Base-by-base conservation (phyloP, 345 rosid genomes). In the Conringia planisiliqua region DNA sequence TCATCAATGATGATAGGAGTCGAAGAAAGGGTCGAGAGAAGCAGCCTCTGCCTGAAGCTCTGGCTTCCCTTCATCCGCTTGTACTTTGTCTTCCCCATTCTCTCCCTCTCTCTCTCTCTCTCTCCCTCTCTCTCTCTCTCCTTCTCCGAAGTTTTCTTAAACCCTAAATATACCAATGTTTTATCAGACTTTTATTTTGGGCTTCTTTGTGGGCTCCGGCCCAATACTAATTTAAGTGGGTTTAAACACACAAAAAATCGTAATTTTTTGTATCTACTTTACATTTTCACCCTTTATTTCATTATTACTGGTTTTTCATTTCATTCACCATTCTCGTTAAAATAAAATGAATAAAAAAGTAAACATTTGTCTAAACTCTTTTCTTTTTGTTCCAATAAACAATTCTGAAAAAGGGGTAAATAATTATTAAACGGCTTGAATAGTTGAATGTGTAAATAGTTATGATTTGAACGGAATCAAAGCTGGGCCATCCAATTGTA, bases 21-120 rank as follows among this genome's bases (percentile, higher is more conserved):
- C 10, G 85, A 78, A 6, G 89, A 84, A 56, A 92, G 89, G 1
- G 93, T 89, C 11, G 99, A 70, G 36, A 92, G 80, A 7, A 92
- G 83, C n/a, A 92, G 77, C 62, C 93, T 84, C 69, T 85, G 97
- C 70, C 99, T 83, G 12, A 90, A 78, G 84, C 80, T 83, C 70
- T 87, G 85, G 85, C 93, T 83, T 52, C 97, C 97, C 46, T 87
- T 86, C n/a, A 90, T 30, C 69, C 76, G 85, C 88, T 76, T 89
- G 79, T 83, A 92, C 18, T 76, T 72, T 75, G 76, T 76, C 79
- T 85, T 90, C 72, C 83, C 90, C 97, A 89, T 91, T 59, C 14
- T 64, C 43, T 40, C 18, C 40, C 56, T 32, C 42, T 50, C 1
- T 26, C 12, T 35, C 26, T 36, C n/a, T 63, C 11, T 22, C 1